A percentile compares a stretch with the other conserved stretches of the same genome.
Conservation (phyloP, 805 yeast genomes). For the Pichia eremophila region DNA sequence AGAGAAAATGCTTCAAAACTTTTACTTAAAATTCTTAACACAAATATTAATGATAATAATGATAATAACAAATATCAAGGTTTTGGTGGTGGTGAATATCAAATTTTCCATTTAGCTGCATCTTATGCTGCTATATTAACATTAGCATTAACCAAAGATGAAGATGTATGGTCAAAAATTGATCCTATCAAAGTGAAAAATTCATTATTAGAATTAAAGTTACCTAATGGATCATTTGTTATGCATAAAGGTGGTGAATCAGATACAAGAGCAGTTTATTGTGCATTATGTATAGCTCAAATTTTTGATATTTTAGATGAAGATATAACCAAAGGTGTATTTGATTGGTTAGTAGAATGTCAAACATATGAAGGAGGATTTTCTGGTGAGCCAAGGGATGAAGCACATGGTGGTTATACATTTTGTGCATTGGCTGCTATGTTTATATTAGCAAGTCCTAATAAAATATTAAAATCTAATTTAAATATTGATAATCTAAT, state of each 20-base stretch:
- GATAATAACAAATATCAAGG: conserved; percentile 30
- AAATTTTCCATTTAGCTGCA: conserved; percentile 76
- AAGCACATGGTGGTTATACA: conserved; percentile 97
- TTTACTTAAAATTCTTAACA: conserved; percentile 6
- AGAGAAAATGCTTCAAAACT: background rate
- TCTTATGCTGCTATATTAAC: conserved; percentile 70
- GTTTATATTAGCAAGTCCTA: conserved; percentile 35
- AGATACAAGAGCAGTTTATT: conserved; percentile 80
- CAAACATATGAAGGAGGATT: conserved; percentile 96
- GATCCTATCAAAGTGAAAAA: conserved; percentile 38
- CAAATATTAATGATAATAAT: conserved; percentile 17
- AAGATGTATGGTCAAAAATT: conserved; percentile 32
- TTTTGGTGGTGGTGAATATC: conserved; percentile 79
- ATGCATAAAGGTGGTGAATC: conserved; percentile 75
- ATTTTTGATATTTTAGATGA: conserved; percentile 54
- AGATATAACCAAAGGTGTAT: conserved; percentile 43
- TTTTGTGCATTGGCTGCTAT: conserved; percentile 75
- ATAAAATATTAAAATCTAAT: conserved; percentile 20
- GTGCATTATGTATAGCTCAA: conserved; percentile 69
- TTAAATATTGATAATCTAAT: conserved; percentile 40
- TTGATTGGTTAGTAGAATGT: conserved; percentile 55
- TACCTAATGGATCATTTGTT: conserved; percentile 62
- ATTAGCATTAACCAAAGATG: conserved; percentile 41
- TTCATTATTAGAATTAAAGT: conserved; percentile 64
- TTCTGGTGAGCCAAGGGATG: conserved; percentile 73